Base-by-base conservation (phyloP, 768 basidiomycete genomes). In the Neoboletus magnificus region DNA sequence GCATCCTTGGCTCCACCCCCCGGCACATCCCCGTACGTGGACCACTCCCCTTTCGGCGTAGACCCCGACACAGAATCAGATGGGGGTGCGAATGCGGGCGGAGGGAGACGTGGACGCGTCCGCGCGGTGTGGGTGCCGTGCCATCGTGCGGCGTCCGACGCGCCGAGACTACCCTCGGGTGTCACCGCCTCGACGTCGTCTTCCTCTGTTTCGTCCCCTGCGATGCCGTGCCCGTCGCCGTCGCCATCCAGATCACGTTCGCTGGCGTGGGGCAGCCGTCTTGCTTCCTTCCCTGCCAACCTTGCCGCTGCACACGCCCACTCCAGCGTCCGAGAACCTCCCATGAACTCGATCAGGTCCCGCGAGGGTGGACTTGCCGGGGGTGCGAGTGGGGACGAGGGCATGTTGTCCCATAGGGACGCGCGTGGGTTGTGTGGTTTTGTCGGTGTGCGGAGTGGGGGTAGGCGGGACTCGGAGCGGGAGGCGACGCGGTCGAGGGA, bases 131-230 rank as follows among this genome's bases (percentile, higher is more conserved):
- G 49, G 0, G n/a, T 40, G 11, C 39, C 42, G 49, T 35, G 63
- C 79, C 80, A 80, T 50, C 71, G 64, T 35, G 64, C 43, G 47
- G 77, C 78, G 25, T 73, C 77, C 40, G 72, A 74, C 33, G 70
- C 74, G 8, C 64, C 60, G 62, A 80, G 74, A 27, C 80, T 83
- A 45, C 82, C 78, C 10, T 78, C 77, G 9, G 87, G 86, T 1
- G 86, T 87, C 46, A 88, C 72, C 10, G 83, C 81, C 68, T 89
- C 86, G 37, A 82, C 76, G 43, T 74, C 75, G n/a, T 85, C 85
- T 7, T 83, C 80, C 52, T 86, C 85, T n/a, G 82, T 85, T 50
- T 77, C 71, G n/a, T 79, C 80, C 16, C 73, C 69, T 30, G 52
- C 18, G n/a, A 27, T 16, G 15, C 27, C 27, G 2, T 20, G 30